Conservation (phyloP, 768 basidiomycete species). For the Amanita phalloides region DNA sequence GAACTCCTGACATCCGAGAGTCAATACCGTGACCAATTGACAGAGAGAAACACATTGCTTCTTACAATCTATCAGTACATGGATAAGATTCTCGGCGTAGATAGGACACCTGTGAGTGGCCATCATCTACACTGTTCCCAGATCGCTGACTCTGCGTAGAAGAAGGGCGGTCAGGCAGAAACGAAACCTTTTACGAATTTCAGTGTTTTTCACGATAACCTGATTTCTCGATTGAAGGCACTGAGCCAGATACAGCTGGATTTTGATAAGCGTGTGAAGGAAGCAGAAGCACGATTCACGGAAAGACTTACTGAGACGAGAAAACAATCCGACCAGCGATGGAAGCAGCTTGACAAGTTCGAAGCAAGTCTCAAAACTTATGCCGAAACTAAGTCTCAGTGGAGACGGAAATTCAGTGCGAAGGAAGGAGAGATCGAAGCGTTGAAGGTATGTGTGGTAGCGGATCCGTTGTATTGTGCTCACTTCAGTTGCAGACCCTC, state of each 20-base stretch:
- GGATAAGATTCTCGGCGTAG: constrained; percentile 87
- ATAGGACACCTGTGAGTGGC: constrained; percentile 66
- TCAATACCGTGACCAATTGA: constrained; percentile 85
- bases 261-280: constrained; percentile 80
- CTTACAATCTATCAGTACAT: constrained; percentile 92
- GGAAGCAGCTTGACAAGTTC: constrained; percentile 91
- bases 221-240: constrained; percentile 77
- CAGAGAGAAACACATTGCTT: constrained; percentile 85
- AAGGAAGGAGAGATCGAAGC: constrained; percentile 90
- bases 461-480: neutral
- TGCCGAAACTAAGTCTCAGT: constrained; percentile 69
- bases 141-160: constrained; percentile 27
- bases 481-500: constrained; percentile 36
- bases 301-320: constrained; percentile 74
- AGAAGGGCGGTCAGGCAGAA: constrained; percentile 66
- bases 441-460: constrained; percentile 47
- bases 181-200: constrained; percentile 94
- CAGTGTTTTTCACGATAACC: constrained; percentile 86
- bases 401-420: constrained; percentile 71
- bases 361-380: constrained; percentile 77
- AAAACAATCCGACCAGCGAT: constrained; percentile 79
- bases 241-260: constrained; percentile 77
- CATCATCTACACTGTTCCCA: neutral
- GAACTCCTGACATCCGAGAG: constrained; percentile 58
- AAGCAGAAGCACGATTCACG: constrained; percentile 58